Percentiles rank a stretch among this genome's conserved stretches.
These are phyloP conservation scores for Trifolium repens DNA, from an alignment of 306 rosid genomes.

Conservation along the genomic window DNA sequence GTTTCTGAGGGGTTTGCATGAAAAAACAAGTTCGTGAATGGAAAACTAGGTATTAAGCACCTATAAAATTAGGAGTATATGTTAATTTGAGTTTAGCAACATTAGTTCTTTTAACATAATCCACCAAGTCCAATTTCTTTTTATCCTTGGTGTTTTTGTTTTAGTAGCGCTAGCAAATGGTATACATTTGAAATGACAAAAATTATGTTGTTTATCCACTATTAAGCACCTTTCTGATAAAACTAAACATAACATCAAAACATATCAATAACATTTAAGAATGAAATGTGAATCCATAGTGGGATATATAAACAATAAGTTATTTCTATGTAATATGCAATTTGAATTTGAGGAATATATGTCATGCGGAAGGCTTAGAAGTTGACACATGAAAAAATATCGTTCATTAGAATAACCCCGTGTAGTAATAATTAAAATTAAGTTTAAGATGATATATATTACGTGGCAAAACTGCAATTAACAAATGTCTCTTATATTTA, in stretches of 20 bases:
- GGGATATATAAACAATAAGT: background rate
- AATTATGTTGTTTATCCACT: background rate
- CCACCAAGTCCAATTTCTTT: background rate
- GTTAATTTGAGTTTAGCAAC: background rate
- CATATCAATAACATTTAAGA: background rate
- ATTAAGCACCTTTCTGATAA: background rate
- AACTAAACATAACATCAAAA: background rate
- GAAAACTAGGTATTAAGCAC: background rate
- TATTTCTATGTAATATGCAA: background rate
- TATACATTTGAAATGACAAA: too few species aligned
- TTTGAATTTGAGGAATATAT: background rate
- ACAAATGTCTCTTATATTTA: too few species aligned
- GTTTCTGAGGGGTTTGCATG: constrained; percentile 17
- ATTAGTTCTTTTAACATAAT: background rate
- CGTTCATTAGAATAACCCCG: background rate
- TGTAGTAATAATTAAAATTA: background rate
- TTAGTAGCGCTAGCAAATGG: constrained; percentile 4
- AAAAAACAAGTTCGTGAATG: background rate
- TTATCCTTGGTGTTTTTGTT: background rate
- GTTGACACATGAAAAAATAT: background rate
- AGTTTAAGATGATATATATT: background rate
- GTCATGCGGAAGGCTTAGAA: background rate
- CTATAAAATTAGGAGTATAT: background rate
- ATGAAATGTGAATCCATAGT: background rate
- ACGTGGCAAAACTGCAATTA: too few species aligned